Conservation (phyloP, 1,139 yeast genomes). For the Debaryomycetaceae sp. region DNA sequence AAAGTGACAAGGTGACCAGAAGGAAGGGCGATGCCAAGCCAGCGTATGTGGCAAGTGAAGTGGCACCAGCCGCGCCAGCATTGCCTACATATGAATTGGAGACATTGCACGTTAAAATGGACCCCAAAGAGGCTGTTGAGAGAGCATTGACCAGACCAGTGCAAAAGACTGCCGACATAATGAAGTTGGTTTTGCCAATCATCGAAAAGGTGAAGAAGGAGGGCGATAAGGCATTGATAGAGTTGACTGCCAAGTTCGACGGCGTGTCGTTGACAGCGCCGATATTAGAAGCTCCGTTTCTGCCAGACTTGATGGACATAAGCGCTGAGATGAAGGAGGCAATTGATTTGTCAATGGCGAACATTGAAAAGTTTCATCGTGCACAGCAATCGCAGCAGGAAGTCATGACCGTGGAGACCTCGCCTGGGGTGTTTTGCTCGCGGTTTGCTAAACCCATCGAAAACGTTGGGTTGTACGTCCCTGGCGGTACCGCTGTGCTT, state of each 20-base stretch:
- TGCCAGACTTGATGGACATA: conserved; percentile 68
- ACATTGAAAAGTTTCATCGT: conserved; percentile 86
- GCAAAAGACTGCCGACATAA: conserved; percentile 84
- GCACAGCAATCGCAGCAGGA: conserved; percentile 78
- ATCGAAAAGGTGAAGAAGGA: conserved; percentile 67
- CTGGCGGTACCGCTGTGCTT: conserved; percentile 97
- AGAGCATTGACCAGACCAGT: conserved; percentile 80
- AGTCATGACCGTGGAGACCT: conserved; percentile 81
- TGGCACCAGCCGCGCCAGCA: conserved; percentile 12
- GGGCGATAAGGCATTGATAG: conserved; percentile 85
- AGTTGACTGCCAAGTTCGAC: conserved; percentile 86
- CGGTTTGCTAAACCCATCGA: conserved; percentile 94
- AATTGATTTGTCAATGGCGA: conserved; percentile 81
- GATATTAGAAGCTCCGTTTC: conserved; percentile 82
- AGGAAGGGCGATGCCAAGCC: conserved; percentile 96
- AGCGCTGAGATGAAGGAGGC: conserved; percentile 77
- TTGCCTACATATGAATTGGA: conserved; percentile 51
- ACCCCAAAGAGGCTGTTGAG: conserved; percentile 40
- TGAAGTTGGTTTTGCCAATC: conserved; percentile 89
- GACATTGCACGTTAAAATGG: conserved; percentile 47
- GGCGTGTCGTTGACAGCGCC: conserved; percentile 72
- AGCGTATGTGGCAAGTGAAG: conserved; percentile 38
- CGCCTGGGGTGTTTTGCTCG: conserved; percentile 91
- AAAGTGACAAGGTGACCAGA: conserved; percentile 82
- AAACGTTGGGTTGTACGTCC: conserved; percentile 90